Evolutionary conservation across 352 stramenopile species (phyloP), one percentile per base, ranked within the genome.

Genomic region (Pythium periplocum): DNA sequence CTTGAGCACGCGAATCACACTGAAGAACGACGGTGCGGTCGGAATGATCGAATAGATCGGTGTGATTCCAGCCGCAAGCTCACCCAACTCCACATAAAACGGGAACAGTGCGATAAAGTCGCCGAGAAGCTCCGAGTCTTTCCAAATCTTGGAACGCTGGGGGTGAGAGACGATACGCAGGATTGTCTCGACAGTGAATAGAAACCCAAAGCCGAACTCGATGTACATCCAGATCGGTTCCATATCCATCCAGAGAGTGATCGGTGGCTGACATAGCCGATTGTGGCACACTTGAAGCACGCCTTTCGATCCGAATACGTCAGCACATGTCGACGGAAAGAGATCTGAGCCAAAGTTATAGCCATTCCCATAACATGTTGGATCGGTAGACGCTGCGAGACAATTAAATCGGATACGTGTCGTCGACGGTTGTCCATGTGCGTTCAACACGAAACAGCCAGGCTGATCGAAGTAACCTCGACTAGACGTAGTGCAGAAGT

Each of bases 211-310:
- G 17, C 17, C 17, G 17, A 26, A 26, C 17, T 26, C 17, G 17
- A 26, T 26, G 17, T 26, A 26, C 17, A 26, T 26, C 17, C 17
- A 26, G 17, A 26, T 26, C 17, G 17, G 17, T 26, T 26, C 70
- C 68, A 86, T 83, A 48, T 82, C 64, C 17, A 26, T 26, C 17
- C 78, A 51, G 8, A 78, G 53, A 12, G 63, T 59, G 6, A 71
- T 38, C 2, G 57, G 55, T 3, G 60, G 43, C n/a, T 79, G 69
- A 47, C 72, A 86, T 2, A 83, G 38, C 0, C 70, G 75, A 44
- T 75, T 83, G 17, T 71, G 68, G 47, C 72, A 71, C 11, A 81
- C 45, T 6, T 61, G 56, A 4, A 46, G 37, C 5, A 52, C 41
- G 26, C 65, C 67, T 32, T 51, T 48, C 0, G 35, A 41, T 2